Evolutionary conservation across 371 early-diverging fungal genomes (phyloP), one percentile per base, ranked within the genome.

Genomic region (Rhizomucor pusillus): DNA sequence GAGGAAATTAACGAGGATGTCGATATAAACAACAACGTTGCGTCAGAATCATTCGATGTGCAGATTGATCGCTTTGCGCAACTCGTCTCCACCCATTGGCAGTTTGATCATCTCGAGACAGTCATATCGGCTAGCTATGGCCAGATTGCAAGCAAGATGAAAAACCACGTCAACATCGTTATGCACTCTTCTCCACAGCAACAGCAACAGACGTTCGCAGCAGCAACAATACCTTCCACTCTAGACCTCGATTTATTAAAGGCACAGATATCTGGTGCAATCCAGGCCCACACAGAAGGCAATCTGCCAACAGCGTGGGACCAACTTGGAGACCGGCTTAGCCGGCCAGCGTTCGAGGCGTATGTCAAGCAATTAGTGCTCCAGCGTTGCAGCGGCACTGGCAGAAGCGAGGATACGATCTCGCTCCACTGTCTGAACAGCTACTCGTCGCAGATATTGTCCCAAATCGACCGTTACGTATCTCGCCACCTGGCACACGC

Each of bases 281-380:
- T 74, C 36, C 75, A 74, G 20, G 66, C 75, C 25, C 71, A 74
- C 47, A 74, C 70, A 1, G 64, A 67, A 48, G 69, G 75, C 4
- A 61, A 60, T 44, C 54, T 74, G 18, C 75, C 71, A 11, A 37
- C 64, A 7, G 71, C 60, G 25, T 74, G 75, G 75, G 75, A 74
- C 50, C 46, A 46, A 14, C 57, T 70, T 56, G 75, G 16, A 62
- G 66, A 49, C 59, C 56, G 43, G 54, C 65, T 59, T 0, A 47
- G 59, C 29, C 41, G 45, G 40, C 68, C 65, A 43, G 65, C 75
- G 18, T 46, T 74, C 12, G 71, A 66, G 43, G n/a, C 37, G 1
- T 66, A 56, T 47, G 51, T 71, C n/a, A 56, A 56, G 16, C 35
- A 43, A 2, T 23, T 56, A n/a, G 43, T 67, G 4, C 29, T 50